Evolutionary conservation across 1,284 basidiomycete species (phyloP).

Genomic region (Fomes fomentarius): DNA sequence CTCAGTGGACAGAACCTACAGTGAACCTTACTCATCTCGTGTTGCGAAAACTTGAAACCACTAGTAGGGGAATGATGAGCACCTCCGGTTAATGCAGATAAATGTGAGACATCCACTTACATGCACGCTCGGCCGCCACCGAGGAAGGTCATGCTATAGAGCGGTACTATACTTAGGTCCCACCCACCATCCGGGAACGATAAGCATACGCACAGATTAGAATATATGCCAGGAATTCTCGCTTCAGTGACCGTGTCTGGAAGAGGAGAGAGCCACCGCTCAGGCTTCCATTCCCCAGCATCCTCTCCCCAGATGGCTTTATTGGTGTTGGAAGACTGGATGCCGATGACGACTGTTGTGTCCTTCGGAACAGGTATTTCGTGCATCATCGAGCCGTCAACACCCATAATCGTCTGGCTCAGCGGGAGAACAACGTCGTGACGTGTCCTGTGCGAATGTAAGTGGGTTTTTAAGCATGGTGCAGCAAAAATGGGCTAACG

Average conservation of each 20-base stretch:
- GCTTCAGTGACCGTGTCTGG: slow-evolving; percentile 13
- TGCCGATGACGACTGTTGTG: slow-evolving; percentile 10
- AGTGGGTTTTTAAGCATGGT: background rate
- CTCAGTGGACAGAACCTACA: too few species aligned
- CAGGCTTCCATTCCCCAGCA: slow-evolving; percentile 25
- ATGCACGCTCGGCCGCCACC: slow-evolving; percentile 38
- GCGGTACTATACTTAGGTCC: background rate
- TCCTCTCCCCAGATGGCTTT: slow-evolving; percentile 25
- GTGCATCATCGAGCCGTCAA: slow-evolving; percentile 34
- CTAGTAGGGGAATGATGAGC: too few species aligned
- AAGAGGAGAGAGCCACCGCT: slow-evolving; percentile 20
- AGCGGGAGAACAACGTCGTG: slow-evolving; percentile 25
- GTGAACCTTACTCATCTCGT: slow-evolving; percentile 36
- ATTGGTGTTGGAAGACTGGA: slow-evolving; percentile 19
- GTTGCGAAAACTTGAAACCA: slow-evolving; percentile 37
- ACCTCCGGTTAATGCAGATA: too few species aligned
- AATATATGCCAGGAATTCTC: slow-evolving; percentile 23
- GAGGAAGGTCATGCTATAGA: slow-evolving; percentile 25
- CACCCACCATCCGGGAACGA: too few species aligned
- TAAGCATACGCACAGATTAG: slow-evolving; percentile 17
- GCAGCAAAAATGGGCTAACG: background rate
- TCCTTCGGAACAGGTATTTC: slow-evolving; percentile 18
- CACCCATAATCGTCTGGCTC: slow-evolving; percentile 19
- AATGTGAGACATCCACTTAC: slow-evolving; percentile 21
- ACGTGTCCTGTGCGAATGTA: slow-evolving; percentile 10